These are phyloP conservation scores for Lasiosphaeria ovina DNA, from an alignment of 495 filamentous ascomycete species.

Conservation along the genomic window DNA sequence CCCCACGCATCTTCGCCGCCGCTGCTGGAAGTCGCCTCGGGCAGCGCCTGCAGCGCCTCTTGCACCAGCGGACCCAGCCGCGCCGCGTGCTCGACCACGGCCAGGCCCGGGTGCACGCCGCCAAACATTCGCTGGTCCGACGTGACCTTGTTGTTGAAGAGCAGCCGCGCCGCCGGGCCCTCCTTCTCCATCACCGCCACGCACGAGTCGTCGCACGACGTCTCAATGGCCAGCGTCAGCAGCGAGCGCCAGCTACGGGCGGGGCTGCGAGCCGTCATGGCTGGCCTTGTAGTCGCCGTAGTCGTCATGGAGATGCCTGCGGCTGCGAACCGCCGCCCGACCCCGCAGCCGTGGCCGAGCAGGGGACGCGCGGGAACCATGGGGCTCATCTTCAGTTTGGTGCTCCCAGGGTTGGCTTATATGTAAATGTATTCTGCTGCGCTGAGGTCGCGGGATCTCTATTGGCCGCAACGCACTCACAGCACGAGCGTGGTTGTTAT, in stretches of 20 bases:
- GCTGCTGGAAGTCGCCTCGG: constrained; percentile 19
- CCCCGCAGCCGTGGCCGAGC: no score
- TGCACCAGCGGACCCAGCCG: constrained; percentile 64
- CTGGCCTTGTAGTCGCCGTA: neutral
- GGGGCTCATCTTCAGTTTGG: no score
- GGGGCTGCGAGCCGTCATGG: neutral
- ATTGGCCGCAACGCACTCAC: no score
- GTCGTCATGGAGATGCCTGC: neutral
- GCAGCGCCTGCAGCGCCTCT: constrained; percentile 58
- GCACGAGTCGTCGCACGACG: constrained; percentile 96
- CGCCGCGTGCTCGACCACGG: constrained; percentile 69
- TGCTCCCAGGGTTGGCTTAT: no score
- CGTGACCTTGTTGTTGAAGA: constrained; percentile 81
- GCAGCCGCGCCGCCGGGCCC: constrained; percentile 50
- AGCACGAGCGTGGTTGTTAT: no score
- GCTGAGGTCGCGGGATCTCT: no score
- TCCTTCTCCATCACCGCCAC: constrained; percentile 74
- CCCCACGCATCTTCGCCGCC: neutral
- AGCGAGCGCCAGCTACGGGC: constrained; percentile 39
- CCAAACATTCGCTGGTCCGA: constrained; percentile 66
- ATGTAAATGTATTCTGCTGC: no score
- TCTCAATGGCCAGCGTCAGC: constrained; percentile 85
- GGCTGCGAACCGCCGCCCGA: no score
- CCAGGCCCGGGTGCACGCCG: constrained; percentile 75
- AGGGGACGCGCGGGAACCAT: no score